phyloP scores from a whole-genome alignment of 2,329 filamentous ascomycete genomes.

The Neobulgaria alba region DNA sequence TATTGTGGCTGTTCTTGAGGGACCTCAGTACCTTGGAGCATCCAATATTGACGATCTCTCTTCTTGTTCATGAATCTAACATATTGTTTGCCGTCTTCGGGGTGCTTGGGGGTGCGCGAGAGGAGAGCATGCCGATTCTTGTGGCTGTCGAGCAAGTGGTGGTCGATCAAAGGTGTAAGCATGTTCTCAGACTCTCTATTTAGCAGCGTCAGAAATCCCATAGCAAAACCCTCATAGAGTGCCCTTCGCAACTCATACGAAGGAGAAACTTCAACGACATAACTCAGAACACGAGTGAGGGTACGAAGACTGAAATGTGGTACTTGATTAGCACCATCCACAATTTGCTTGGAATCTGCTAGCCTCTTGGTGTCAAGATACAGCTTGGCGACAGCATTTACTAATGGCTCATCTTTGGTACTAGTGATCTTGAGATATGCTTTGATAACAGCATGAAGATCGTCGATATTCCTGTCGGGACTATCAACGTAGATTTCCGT shows the following conservation, averaged over 20 bases:
- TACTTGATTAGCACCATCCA: constrained; percentile 91
- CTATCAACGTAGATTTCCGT: constrained; percentile 93
- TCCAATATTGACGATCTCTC: constrained; percentile 73
- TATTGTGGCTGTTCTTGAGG: constrained; percentile 75
- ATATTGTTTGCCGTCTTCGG: constrained; percentile 67
- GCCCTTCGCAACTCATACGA: constrained; percentile 79
- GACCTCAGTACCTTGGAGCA: constrained; percentile 62
- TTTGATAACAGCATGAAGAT: constrained; percentile 79
- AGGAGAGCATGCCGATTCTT: constrained; percentile 65
- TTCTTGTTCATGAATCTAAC: constrained; percentile 65
- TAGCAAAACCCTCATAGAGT: constrained; percentile 90
- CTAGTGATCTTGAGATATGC: constrained; percentile 71
- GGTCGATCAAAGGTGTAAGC: constrained; percentile 69
- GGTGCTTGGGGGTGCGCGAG: constrained; percentile 67
- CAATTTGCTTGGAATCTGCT: constrained; percentile 72
- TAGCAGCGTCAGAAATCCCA: constrained; percentile 92
- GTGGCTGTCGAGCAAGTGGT: constrained; percentile 66
- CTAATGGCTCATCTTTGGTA: constrained; percentile 63
- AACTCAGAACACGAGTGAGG: constrained; percentile 79
- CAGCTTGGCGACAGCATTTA: constrained; percentile 73
- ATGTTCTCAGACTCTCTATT: constrained; percentile 72
- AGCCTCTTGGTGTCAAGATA: constrained; percentile 83
- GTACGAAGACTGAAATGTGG: constrained; percentile 96
- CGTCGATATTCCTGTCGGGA: constrained; percentile 78
- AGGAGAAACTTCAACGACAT: constrained; percentile 76